Evolutionary conservation across 2,329 filamentous ascomycete species (phyloP).

Genomic region (Stenocarpella maydis): DNA sequence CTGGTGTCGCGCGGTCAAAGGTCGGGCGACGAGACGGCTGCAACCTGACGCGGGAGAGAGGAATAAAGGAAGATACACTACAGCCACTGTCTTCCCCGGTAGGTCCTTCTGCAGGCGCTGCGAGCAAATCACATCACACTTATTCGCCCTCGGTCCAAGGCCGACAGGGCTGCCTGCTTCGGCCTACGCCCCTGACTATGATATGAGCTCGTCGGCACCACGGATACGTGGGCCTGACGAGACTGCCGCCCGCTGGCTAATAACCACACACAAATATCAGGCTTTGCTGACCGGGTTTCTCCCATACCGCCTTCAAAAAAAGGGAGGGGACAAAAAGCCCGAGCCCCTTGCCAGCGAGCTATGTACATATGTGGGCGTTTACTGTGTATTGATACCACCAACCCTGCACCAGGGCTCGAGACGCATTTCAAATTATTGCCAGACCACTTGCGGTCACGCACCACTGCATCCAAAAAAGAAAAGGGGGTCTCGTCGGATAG

Average conservation of each 20-base stretch:
- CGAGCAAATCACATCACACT: constrained; percentile 25
- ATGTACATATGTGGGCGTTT: too few species aligned
- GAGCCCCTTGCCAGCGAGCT: constrained; percentile 11
- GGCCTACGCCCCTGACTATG: constrained; percentile 10
- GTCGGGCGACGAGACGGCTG: constrained; percentile 25
- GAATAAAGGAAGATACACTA: constrained; percentile 22
- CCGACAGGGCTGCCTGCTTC: constrained; percentile 21
- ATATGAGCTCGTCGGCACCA: constrained; percentile 1
- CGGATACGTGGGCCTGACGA: constrained; percentile 16
- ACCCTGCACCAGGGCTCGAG: constrained; percentile 22
- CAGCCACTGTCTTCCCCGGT: background rate
- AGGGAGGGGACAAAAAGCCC: background rate
- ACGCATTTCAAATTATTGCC: constrained; percentile 27
- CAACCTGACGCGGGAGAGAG: constrained; percentile 24
- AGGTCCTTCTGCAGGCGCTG: constrained; percentile 16
- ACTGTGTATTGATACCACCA: constrained; percentile 22
- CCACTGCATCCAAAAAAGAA: constrained; percentile 20
- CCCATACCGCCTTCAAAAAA: constrained; percentile 10
- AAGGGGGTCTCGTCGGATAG: constrained; percentile 22
- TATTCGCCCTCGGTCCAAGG: constrained; percentile 11
- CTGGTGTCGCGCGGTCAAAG: constrained; percentile 24
- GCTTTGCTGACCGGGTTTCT: constrained; percentile 15
- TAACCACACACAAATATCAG: constrained; percentile 11
- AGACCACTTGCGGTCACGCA: constrained; percentile 17
- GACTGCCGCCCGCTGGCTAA: constrained; percentile 8